Conservation (phyloP, 352 stramenopile genomes). For the Globisporangium nunn region DNA sequence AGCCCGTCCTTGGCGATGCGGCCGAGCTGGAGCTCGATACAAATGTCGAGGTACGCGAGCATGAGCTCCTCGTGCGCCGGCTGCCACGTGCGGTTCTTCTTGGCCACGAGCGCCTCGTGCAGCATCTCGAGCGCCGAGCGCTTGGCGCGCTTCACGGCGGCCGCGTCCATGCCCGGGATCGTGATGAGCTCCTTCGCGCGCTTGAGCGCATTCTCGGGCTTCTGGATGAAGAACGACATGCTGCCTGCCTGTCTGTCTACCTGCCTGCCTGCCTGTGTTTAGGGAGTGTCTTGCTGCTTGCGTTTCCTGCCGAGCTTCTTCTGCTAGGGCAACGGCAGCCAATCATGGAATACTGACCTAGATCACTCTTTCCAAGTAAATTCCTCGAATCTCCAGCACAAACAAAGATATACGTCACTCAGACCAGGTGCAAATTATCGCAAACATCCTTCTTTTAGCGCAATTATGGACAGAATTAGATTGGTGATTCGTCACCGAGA, state of each 20-base stretch:
- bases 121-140: slow-evolving; percentile 79
- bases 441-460: no score
- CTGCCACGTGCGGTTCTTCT: slow-evolving; percentile 95
- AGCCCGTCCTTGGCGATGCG: slow-evolving; percentile 97
- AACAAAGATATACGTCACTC: no score
- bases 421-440: no score
- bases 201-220: slow-evolving; percentile 90
- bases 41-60: slow-evolving; percentile 95
- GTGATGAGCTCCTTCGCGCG: slow-evolving; percentile 82
- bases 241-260: not conserved
- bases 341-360: no score
- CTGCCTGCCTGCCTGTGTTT: not conserved
- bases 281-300: no score
- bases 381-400: no score
- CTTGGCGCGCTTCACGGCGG: slow-evolving; percentile 74
- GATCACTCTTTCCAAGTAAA: no score
- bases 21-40: slow-evolving; percentile 91
- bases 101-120: slow-evolving; percentile 93
- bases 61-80: slow-evolving; percentile 97
- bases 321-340: no score
- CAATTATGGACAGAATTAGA: not conserved
- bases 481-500: not conserved
- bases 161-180: slow-evolving; percentile 65
- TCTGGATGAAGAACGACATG: slow-evolving; percentile 88
- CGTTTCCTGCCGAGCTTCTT: no score